phyloP scores from a whole-genome alignment of 2,329 filamentous ascomycete species.

The Colletotrichum sidae region DNA sequence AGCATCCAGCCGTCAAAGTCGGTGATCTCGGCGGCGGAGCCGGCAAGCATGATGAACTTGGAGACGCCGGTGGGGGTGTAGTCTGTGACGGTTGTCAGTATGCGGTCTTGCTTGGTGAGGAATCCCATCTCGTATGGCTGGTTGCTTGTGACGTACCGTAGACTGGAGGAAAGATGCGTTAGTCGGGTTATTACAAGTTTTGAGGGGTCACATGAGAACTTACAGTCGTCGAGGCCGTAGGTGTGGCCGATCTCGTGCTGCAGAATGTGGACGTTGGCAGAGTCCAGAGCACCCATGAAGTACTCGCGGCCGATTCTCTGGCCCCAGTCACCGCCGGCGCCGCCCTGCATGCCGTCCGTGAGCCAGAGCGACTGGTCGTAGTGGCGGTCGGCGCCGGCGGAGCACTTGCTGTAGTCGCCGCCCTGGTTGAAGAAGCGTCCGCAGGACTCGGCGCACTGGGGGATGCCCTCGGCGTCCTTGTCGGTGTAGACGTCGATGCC shows the following conservation, averaged over 20 bases:
- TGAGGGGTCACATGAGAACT: not conserved
- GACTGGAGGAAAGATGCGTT: constrained; percentile 5
- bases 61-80: constrained; percentile 55
- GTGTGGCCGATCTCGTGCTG: constrained; percentile 60
- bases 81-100: constrained; percentile 40
- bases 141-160: constrained; percentile 13
- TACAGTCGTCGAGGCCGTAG: constrained; percentile 55
- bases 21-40: constrained; percentile 54
- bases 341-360: constrained; percentile 57
- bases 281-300: constrained; percentile 51
- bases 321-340: constrained; percentile 61
- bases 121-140: not conserved
- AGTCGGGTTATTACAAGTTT: not conserved
- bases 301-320: constrained; percentile 57
- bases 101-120: not conserved
- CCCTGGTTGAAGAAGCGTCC: constrained; percentile 59
- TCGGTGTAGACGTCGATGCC: constrained; percentile 56
- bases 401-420: constrained; percentile 53
- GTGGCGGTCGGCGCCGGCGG: constrained; percentile 51
- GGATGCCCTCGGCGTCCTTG: constrained; percentile 51
- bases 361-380: constrained; percentile 61
- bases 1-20: constrained; percentile 64
- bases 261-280: constrained; percentile 56
- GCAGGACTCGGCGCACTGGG: constrained; percentile 54
- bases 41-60: constrained; percentile 60